Evolutionary conservation across 129 eudicot species (phyloP).

Genomic region (Pulicaria dysenterica): DNA sequence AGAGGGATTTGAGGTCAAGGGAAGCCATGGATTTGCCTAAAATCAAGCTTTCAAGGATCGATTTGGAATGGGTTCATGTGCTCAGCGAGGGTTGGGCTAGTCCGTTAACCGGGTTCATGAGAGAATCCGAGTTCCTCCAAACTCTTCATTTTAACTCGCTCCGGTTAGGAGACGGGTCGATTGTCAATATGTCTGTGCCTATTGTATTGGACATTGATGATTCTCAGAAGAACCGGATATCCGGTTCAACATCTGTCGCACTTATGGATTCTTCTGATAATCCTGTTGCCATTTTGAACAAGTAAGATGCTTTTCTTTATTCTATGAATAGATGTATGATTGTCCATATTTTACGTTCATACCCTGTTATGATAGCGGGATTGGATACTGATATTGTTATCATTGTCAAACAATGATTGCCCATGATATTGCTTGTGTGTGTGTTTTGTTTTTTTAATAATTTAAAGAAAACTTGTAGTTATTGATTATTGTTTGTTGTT

Average conservation of each 20-base stretch:
- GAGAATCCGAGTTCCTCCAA: conserved; percentile 99
- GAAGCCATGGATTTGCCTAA: conserved; percentile 53
- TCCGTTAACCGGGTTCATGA: conserved; percentile 90
- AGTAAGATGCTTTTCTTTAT: conserved; percentile 48
- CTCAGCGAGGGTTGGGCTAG: conserved; percentile 98
- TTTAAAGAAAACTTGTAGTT: background rate
- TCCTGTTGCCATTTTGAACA: conserved; percentile 71
- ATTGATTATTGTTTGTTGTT: too few relatives aligned
- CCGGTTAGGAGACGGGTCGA: conserved; percentile 73
- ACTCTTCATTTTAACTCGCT: conserved; percentile 95
- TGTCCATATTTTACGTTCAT: too few relatives aligned
- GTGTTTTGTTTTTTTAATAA: background rate
- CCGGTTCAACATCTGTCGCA: conserved; percentile 52
- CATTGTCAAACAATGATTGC: too few relatives aligned
- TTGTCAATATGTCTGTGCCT: conserved; percentile 94
- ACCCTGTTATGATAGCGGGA: too few relatives aligned
- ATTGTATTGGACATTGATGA: conserved; percentile 87
- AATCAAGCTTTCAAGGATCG: conserved; percentile 70
- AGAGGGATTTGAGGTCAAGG: conserved; percentile 43
- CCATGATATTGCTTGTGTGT: too few relatives aligned
- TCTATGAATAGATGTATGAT: background rate
- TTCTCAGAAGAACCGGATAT: conserved; percentile 52
- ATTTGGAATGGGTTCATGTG: conserved; percentile 93
- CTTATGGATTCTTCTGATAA: conserved; percentile 58
- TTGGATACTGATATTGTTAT: too few relatives aligned